Evolutionary conservation across 1,284 basidiomycete genomes (phyloP), one percentile per base, ranked within the genome.

Genomic region (Kwoniella shivajii): DNA sequence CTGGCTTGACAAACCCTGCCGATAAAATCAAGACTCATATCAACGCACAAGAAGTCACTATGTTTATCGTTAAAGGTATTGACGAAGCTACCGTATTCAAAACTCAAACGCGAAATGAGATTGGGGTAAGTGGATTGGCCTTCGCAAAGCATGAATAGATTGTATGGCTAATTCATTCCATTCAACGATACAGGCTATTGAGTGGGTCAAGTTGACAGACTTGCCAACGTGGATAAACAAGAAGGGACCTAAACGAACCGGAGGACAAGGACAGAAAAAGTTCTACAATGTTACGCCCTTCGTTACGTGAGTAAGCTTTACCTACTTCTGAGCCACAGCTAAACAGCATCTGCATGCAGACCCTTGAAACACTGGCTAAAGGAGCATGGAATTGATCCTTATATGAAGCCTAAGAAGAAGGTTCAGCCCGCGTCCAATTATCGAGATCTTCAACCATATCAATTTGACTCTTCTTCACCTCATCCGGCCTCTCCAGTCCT

Each of bases 201-300:
- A 94, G 71, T 99, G 96, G 96, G 98, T 97, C 77, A 86, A 82
- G 60, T 80, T 99, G 43, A 81, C 83, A 30, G 93, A 98, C 74
- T 81, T 99, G 22, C 96, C 96, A 0, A 93, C 90, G 0, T 99
- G 93, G 92, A 91, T 86, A 72, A 86, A 87, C 59, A 88, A 88
- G 68, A 36, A 74, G 37, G 71, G 68, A 74, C 84, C 56, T 78
- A 84, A 53, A 79, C 72, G 68, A 63, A 64, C 68, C 3, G 69
- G 67, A 2, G 65, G 64, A 18, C 76, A 79, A 49, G 78, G 68
- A 20, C 61, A 71, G 50, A 72, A 90, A 52, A 93, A 92, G 73
- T 98, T 97, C 78, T 99, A 97, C 80, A 83, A 97, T 68, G 93
- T 99, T 48, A 87, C 92, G 2, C 95, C 95, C 1, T 98, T 99